These are phyloP conservation scores for Penicillium sp. DNA, from an alignment of 2,329 filamentous ascomycete genomes.

Conservation along the genomic window DNA sequence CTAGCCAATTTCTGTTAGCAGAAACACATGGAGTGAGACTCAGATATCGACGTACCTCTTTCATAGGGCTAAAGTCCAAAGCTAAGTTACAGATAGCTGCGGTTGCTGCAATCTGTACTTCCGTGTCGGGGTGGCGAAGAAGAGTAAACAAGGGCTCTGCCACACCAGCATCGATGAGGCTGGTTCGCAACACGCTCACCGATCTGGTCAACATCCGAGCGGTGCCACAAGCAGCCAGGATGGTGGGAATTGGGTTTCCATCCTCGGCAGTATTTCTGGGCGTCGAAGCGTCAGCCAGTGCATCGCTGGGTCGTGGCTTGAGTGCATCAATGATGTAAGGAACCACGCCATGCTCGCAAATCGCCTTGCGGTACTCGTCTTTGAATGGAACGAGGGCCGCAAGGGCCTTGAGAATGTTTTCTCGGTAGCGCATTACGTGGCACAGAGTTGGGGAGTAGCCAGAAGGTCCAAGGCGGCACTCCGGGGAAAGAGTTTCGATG, in stretches of 20 bases:
- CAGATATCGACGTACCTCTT: constrained; percentile 64
- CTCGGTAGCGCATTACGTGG: constrained; percentile 75
- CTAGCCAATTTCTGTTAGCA: constrained; percentile 44
- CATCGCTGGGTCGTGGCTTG: constrained; percentile 52
- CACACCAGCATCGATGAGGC: constrained; percentile 81
- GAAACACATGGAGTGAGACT: neutral
- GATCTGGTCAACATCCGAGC: constrained; percentile 81
- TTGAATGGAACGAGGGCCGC: constrained; percentile 80
- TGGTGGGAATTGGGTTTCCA: constrained; percentile 76
- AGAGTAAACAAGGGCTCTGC: constrained; percentile 75
- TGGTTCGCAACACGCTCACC: constrained; percentile 79
- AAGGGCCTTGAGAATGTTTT: constrained; percentile 74
- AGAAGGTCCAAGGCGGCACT: constrained; percentile 58
- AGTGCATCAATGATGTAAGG: constrained; percentile 83
- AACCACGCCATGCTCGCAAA: constrained; percentile 80
- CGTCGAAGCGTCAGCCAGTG: constrained; percentile 29
- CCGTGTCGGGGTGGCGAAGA: constrained; percentile 71
- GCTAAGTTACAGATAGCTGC: constrained; percentile 83
- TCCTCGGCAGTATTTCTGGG: constrained; percentile 53
- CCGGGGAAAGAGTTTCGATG: constrained; percentile 29
- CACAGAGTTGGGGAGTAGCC: constrained; percentile 63
- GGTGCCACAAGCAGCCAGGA: constrained; percentile 82
- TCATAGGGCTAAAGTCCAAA: constrained; percentile 87
- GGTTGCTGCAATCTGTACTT: constrained; percentile 84
- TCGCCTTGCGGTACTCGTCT: constrained; percentile 78